phyloP scores from a whole-genome alignment of 495 filamentous ascomycete genomes.

The Lepraria neglecta region DNA sequence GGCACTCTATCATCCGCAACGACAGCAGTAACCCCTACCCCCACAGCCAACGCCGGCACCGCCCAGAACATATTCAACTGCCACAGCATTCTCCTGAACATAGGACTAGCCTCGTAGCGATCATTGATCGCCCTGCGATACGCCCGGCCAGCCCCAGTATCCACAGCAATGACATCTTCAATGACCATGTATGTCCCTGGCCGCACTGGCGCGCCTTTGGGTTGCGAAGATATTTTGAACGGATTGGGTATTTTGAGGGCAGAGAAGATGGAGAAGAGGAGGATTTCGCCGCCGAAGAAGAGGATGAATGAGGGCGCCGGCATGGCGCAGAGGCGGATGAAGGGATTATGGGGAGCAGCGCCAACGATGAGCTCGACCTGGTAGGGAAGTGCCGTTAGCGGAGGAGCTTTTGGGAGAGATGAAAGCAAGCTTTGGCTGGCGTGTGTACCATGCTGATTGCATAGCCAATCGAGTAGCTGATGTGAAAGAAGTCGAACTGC shows the following conservation, averaged over 20 bases:
- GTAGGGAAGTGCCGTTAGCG: neutral
- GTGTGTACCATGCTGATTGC: slow-evolving; percentile 35
- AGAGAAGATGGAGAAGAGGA: slow-evolving; percentile 44
- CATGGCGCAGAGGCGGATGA: slow-evolving; percentile 57
- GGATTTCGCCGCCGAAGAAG: slow-evolving; percentile 51
- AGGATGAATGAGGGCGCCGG: slow-evolving; percentile 54
- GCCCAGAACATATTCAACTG: slow-evolving; percentile 76
- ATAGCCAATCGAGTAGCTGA: slow-evolving; percentile 53
- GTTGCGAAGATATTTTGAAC: slow-evolving; percentile 64
- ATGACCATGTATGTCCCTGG: slow-evolving; percentile 69
- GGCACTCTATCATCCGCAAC: slow-evolving; percentile 55
- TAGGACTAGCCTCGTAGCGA: slow-evolving; percentile 62
- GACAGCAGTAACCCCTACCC: slow-evolving; percentile 53
- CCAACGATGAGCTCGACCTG: slow-evolving; percentile 48
- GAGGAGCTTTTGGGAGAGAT: too few species aligned
- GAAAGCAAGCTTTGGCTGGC: neutral
- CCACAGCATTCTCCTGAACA: slow-evolving; percentile 65
- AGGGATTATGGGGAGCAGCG: slow-evolving; percentile 31
- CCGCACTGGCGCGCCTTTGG: slow-evolving; percentile 59
- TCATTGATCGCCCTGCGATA: slow-evolving; percentile 59
- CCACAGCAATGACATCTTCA: slow-evolving; percentile 75
- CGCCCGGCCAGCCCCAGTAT: slow-evolving; percentile 62
- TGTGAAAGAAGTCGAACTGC: slow-evolving; percentile 54
- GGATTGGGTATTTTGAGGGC: slow-evolving; percentile 47
- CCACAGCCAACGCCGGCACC: slow-evolving; percentile 47